phyloP scores from a whole-genome alignment of 345 rosid genomes.

The Brassica cretica region DNA sequence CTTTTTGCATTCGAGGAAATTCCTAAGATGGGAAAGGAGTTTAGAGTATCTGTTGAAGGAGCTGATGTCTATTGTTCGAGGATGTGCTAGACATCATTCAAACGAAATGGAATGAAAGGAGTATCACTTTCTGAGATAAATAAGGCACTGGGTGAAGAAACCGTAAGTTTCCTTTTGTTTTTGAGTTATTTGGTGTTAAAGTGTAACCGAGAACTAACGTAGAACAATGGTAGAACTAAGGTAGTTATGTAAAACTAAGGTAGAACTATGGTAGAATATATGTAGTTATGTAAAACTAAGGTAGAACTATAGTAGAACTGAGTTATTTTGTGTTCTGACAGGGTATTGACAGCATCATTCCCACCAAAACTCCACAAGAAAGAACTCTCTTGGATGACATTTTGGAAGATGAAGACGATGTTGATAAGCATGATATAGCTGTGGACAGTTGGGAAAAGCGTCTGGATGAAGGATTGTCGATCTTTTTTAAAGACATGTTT shows the following conservation, averaged over 20 bases:
- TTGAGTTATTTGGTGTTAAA: background rate
- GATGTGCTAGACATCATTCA: background rate
- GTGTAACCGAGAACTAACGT: too few relatives aligned
- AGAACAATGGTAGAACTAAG: too few relatives aligned
- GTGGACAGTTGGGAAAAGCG: background rate
- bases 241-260: background rate
- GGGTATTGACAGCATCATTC: background rate
- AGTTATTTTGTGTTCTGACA: background rate
- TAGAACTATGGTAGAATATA: too few relatives aligned
- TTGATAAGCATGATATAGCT: background rate
- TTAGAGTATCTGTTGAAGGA: background rate
- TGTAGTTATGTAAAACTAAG: too few relatives aligned
- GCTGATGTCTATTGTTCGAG: background rate
- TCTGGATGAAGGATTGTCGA: background rate
- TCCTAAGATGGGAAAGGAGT: too few relatives aligned
- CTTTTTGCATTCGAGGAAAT: background rate
- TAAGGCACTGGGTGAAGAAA: background rate
- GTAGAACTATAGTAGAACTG: too few relatives aligned
- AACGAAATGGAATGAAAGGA: background rate
- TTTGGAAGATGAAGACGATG: background rate
- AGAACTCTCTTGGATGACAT: background rate
- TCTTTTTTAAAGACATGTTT: background rate
- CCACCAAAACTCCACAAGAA: background rate
- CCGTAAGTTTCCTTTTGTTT: background rate
- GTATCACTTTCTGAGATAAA: background rate